These are phyloP conservation scores for Exidia glandulosa DNA, from an alignment of 768 basidiomycete species.

Conservation along the genomic window DNA sequence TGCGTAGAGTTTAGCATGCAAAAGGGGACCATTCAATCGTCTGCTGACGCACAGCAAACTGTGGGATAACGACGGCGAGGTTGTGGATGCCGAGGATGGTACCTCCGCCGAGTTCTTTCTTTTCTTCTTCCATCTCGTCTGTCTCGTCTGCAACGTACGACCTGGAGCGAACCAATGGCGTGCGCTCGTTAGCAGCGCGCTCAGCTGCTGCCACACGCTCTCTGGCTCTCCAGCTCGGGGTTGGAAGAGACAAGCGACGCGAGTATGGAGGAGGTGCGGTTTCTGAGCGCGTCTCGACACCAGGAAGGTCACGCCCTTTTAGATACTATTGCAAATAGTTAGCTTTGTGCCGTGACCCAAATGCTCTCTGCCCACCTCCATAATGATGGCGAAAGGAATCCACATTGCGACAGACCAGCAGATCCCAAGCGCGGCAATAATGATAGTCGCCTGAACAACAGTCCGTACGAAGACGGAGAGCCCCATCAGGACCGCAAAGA, in stretches of 20 bases:
- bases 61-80: conserved; percentile 88
- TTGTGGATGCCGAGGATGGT: conserved; percentile 94
- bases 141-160: conserved; percentile 30
- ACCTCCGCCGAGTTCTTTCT: conserved; percentile 62
- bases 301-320: conserved; percentile 49
- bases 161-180: conserved; percentile 30
- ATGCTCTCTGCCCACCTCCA: conserved; percentile 53
- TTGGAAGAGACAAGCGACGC: background rate
- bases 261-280: background rate
- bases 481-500: conserved; percentile 71
- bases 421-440: conserved; percentile 78
- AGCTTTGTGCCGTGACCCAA: background rate
- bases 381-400: conserved; percentile 95
- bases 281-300: background rate
- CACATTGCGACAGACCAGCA: conserved; percentile 98
- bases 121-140: conserved; percentile 23
- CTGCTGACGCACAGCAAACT: conserved; percentile 66
- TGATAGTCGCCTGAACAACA: conserved; percentile 63
- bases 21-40: conserved; percentile 1
- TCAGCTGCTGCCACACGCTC: background rate
- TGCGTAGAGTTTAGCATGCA: conserved; percentile 16
- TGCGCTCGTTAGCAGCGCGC: too few species aligned
- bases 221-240: background rate
- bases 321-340: conserved; percentile 31
- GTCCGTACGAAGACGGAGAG: conserved; percentile 82